Evolutionary conservation across 352 stramenopile genomes (phyloP), one percentile per base, ranked within the genome.

Genomic region (Pythium rishiriense): DNA sequence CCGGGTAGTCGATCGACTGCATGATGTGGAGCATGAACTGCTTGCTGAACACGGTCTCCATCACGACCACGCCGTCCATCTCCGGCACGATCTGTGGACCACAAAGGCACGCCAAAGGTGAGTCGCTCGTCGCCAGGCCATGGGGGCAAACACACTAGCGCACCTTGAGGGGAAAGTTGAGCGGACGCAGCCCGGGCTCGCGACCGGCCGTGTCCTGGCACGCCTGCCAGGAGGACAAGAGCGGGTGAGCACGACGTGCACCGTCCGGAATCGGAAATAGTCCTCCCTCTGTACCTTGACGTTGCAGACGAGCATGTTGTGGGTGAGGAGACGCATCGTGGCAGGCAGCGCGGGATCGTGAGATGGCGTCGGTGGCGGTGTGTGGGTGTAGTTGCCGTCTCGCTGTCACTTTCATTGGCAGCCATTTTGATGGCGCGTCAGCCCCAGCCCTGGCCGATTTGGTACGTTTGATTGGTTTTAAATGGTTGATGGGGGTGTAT

Each of bases 241-340:
- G n/a, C 29, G 19, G 47, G 28, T 48, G 26, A 56, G 29, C 58
- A 37, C 43, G n/a, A 62, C 52, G 11, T 14, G 48, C 43, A 70
- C n/a, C 5, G 22, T 21, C 17, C 48, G 8, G 52, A 49, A 50
- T 55, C 55, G 48, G 25, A 25, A 35, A 7, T 6, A n/a, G 7
- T n/a, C 42, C n/a, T 3, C 22, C 1, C n/a, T 17, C 4, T 43
- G 33, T 57, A 90, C 77, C 76, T 91, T 91, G 74, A 94, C 78
- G 72, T 93, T 86, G 73, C 85, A 94, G 47, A 93, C 67, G 64
- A 94, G 80, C 85, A 94, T 94, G 69, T 94, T 94, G 74, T 94
- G 85, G 22, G 83, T 94, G 41, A 94, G 69, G 51, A 94, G 82
- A 37, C 85, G 79, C 85, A 94, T 94, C 33, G 45, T 81, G 45